phyloP scores from a whole-genome alignment of 2,329 filamentous ascomycete species.

The Cordyceps militaris region DNA sequence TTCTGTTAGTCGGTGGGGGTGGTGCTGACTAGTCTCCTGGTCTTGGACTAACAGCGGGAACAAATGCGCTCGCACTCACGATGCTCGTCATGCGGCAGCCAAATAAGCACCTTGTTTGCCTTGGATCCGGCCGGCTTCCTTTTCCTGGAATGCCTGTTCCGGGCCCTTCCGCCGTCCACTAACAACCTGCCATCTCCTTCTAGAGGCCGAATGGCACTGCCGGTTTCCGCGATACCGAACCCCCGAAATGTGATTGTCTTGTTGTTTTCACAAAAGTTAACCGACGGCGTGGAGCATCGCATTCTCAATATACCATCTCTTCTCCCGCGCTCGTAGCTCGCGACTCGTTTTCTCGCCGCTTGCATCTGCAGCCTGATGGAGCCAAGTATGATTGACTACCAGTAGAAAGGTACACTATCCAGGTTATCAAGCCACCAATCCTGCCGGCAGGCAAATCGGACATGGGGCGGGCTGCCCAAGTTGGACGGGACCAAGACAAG shows the following conservation, averaged over 20 bases:
- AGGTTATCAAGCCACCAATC: not conserved
- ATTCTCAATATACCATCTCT: not conserved
- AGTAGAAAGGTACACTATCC: not conserved
- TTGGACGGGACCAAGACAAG: not conserved
- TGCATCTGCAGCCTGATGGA: not conserved
- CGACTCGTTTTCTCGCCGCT: not conserved
- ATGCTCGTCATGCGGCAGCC: not conserved
- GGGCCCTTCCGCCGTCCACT: not conserved
- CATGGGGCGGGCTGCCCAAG: not conserved
- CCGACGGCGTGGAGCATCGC: conserved; percentile 1
- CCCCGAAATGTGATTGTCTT: no score
- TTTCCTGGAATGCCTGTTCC: not conserved
- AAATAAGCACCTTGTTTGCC: not conserved
- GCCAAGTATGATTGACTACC: not conserved
- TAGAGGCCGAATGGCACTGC: not conserved
- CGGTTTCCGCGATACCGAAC: not conserved
- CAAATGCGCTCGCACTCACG: not conserved
- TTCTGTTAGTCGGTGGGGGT: not conserved
- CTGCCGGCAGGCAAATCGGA: conserved; percentile 3
- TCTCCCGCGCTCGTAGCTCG: not conserved
- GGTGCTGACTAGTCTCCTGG: not conserved
- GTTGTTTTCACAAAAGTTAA: not conserved
- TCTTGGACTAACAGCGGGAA: not conserved
- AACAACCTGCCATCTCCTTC: not conserved
- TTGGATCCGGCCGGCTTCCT: not conserved